Percentiles rank a stretch among this genome's conserved stretches.
phyloP scores from a whole-genome alignment of 1,284 basidiomycete species.

The Apiotrichum gracile region DNA sequence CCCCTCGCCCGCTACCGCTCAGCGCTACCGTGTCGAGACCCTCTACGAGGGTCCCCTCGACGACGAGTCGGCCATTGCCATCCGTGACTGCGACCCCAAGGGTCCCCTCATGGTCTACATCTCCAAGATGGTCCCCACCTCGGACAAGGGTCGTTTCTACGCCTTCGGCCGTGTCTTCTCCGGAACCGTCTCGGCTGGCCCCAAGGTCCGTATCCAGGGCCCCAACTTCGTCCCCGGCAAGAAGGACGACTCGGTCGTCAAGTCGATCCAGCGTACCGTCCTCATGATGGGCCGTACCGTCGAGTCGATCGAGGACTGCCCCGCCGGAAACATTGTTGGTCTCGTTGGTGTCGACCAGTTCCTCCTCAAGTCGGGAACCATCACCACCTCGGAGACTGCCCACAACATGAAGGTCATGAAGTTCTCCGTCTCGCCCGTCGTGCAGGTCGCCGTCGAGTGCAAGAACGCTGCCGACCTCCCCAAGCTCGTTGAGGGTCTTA shows the following conservation, averaged over 20 bases:
- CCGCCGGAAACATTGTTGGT: constrained; percentile 97
- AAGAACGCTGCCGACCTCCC: constrained; percentile 99
- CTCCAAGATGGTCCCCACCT: constrained; percentile 99
- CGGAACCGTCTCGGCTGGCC: constrained; percentile 92
- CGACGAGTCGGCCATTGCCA: constrained; percentile 97
- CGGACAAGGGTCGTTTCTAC: constrained; percentile 99
- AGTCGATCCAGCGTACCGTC: constrained; percentile 97
- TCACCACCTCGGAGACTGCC: constrained; percentile 95
- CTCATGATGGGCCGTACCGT: constrained; percentile 99
- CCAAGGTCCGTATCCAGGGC: constrained; percentile 99
- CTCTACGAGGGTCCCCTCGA: constrained; percentile 99
- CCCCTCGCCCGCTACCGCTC: constrained; percentile 92
- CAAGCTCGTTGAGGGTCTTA: constrained; percentile 99
- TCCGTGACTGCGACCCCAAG: constrained; percentile 96
- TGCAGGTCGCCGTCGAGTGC: constrained; percentile 98
- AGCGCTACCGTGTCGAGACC: constrained; percentile 98
- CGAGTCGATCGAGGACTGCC: constrained; percentile 98
- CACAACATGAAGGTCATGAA: constrained; percentile 99
- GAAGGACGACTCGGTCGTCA: constrained; percentile 98
- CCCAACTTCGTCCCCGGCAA: constrained; percentile 98
- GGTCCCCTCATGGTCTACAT: constrained; percentile 97
- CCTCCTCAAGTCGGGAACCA: constrained; percentile 97
- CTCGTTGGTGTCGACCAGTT: constrained; percentile 99
- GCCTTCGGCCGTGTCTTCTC: constrained; percentile 99
- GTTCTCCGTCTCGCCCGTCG: constrained; percentile 99